Evolutionary conservation across 352 stramenopile genomes (phyloP).

Genomic region (Phytopythium chamaehyphon): DNA sequence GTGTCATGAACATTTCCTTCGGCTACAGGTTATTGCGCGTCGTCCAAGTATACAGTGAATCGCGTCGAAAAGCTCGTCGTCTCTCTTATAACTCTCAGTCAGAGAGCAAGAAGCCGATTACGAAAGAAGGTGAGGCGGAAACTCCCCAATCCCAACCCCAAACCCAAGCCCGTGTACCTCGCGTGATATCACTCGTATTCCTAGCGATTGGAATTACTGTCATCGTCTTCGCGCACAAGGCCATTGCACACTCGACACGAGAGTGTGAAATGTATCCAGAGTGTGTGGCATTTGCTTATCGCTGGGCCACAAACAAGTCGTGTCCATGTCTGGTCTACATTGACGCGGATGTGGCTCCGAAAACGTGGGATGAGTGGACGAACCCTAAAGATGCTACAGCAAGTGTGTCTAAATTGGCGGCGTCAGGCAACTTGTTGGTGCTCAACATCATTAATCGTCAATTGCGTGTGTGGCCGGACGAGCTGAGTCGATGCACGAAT

Average conservation of each 20-base stretch:
- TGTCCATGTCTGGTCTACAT: conserved; percentile 24
- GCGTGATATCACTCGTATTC: not conserved
- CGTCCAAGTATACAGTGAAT: conserved; percentile 1
- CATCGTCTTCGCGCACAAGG: not conserved
- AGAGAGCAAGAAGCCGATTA: no score
- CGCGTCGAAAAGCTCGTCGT: not conserved
- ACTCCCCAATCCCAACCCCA: not conserved
- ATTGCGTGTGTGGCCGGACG: conserved; percentile 12
- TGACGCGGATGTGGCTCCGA: conserved; percentile 14
- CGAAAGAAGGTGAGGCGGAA: no score
- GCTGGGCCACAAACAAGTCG: conserved; percentile 1
- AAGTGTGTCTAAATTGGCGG: no score
- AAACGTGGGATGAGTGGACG: conserved; percentile 18
- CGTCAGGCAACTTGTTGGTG: conserved; percentile 6
- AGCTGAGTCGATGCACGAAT: conserved; percentile 12
- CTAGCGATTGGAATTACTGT: not conserved
- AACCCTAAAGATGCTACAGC: conserved; percentile 13
- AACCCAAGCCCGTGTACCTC: not conserved
- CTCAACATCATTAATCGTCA: conserved; percentile 24
- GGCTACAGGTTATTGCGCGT: conserved; percentile 7
- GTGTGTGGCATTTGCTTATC: conserved; percentile 6
- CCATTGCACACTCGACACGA: not conserved
- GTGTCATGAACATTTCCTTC: conserved; percentile 7
- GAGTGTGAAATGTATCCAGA: not conserved
- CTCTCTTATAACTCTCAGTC: no score